Evolutionary conservation across 768 basidiomycete species (phyloP).

Genomic region (Psilocybe azurescens): DNA sequence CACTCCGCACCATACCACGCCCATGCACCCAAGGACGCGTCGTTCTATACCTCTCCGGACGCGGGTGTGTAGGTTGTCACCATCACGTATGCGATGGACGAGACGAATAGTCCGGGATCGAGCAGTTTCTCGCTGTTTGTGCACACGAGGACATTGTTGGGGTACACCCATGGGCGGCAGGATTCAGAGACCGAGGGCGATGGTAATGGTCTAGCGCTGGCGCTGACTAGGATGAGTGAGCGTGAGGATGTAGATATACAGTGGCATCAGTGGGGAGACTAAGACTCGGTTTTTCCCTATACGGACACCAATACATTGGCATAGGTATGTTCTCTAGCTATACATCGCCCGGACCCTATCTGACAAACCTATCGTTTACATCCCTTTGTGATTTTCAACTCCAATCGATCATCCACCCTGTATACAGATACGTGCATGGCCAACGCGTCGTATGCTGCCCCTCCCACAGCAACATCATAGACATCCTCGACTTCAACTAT

Average conservation of each 20-base stretch:
- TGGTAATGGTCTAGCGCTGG: too few species aligned
- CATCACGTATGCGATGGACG: neutral
- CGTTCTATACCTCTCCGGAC: neutral
- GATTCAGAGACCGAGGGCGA: neutral
- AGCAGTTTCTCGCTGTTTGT: slow-evolving; percentile 15
- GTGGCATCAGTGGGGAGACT: slow-evolving; percentile 22
- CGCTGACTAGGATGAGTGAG: too few species aligned
- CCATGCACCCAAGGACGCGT: neutral
- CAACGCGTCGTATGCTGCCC: slow-evolving; percentile 18
- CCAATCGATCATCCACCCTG: too few species aligned
- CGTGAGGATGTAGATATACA: neutral
- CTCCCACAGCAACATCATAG: neutral
- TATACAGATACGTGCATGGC: slow-evolving; percentile 25
- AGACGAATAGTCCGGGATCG: neutral
- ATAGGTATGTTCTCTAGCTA: slow-evolving; percentile 10
- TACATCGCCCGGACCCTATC: too few species aligned
- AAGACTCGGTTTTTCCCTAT: slow-evolving; percentile 18
- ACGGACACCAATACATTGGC: slow-evolving; percentile 7
- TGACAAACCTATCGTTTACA: too few species aligned
- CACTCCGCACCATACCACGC: slow-evolving; percentile 12
- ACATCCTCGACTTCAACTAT: neutral
- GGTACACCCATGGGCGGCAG: slow-evolving; percentile 8
- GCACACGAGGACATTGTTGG: slow-evolving; percentile 14
- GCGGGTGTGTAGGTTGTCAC: slow-evolving; percentile 7
- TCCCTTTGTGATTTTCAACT: too few species aligned